A percentile compares a stretch with the other conserved stretches of the same genome.
Conservation (phyloP, 1,284 basidiomycete genomes). For the Agaricales sp. region DNA sequence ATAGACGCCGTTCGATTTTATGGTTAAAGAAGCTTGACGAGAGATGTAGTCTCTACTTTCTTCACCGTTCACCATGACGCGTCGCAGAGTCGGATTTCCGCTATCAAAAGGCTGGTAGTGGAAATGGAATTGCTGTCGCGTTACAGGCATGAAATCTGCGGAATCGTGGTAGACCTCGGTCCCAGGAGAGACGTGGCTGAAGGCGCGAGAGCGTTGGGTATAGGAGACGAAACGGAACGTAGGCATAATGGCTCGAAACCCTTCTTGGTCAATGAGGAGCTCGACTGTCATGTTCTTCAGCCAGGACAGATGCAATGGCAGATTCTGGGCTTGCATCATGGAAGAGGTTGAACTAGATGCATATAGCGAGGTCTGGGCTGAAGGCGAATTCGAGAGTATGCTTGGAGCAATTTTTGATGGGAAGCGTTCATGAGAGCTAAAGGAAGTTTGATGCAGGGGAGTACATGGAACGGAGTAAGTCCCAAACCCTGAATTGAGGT, state of each 20-base stretch:
- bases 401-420: neutral
- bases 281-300: conserved; percentile 44
- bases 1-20: conserved; percentile 66
- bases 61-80: conserved; percentile 52
- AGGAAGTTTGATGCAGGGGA: neutral
- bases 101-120: conserved; percentile 61
- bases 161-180: conserved; percentile 20
- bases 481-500: no score
- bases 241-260: conserved; percentile 52
- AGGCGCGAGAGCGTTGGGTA: conserved; percentile 23
- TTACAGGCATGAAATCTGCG: conserved; percentile 54
- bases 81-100: conserved; percentile 53
- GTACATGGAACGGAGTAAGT: conserved; percentile 2
- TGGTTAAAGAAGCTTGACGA: conserved; percentile 53
- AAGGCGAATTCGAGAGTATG: neutral
- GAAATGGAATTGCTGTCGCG: conserved; percentile 49
- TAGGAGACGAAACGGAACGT: conserved; percentile 49
- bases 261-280: conserved; percentile 73
- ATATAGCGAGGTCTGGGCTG: neutral
- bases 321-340: neutral
- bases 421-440: neutral
- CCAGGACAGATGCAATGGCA: conserved; percentile 37
- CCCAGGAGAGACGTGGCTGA: conserved; percentile 14
- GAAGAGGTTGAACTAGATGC: neutral
- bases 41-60: conserved; percentile 64